Evolutionary conservation across 495 filamentous ascomycete species (phyloP), one percentile per base, ranked within the genome.

Genomic region (Penicillium canescens): DNA sequence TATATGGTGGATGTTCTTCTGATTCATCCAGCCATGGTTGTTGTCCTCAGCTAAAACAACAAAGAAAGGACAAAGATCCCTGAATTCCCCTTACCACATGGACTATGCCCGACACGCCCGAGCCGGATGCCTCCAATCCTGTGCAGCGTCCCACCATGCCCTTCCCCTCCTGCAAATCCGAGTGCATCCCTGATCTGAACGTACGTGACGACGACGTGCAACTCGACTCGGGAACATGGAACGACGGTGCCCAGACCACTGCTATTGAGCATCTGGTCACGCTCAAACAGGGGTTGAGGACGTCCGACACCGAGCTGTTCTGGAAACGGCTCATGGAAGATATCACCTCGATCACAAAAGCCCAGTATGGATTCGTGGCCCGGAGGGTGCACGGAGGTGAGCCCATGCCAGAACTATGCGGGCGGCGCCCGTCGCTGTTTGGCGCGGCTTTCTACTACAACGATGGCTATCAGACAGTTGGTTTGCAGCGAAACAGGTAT

Each of bases 281-380:
- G 24, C 75, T 92, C 40, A 92, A 91, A 62, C 72, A 74, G 51
- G 72, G 68, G 18, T 69, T 91, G 34, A 75, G 75, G 35, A 69
- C 69, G 26, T 70, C 82, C 36, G 75, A 80, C 24, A 78, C 81
- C 4, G 80, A 83, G 42, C 76, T 81, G 36, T 90, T 91, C 64
- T 91, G 86, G 87, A 74, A 72, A 52, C 67, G 81, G 36, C 62
- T 90, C 35, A 83, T 89, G 75, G 82, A 88, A 63, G 84, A 82
- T 24, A 74, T 90, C 60, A 80, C 86, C 31, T 74, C 71, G 11
- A 82, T 91, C 43, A 76, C 77, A 42, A 80, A 80, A 42, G 78
- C 88, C 12, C 88, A 92, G 62, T 89, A 84, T 71, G 81, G 80
- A 3, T 91, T 92, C 55, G 82, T 90, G 43, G 80, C 84, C 18